Evolutionary conservation across 495 filamentous ascomycete genomes (phyloP).

Genomic region (Neurospora sp.): DNA sequence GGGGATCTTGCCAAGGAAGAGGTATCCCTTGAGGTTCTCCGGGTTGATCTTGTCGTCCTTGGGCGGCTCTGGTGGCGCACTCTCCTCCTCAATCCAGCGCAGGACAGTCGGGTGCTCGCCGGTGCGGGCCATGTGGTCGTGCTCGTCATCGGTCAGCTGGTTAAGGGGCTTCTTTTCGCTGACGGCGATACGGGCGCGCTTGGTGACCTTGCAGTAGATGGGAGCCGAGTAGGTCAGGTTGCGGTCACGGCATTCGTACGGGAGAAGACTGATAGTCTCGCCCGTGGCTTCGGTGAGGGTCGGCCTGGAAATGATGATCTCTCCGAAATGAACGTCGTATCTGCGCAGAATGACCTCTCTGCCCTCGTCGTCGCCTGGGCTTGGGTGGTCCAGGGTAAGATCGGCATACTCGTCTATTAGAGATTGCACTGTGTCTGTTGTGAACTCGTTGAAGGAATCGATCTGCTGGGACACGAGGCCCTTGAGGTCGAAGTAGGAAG

Average conservation of each 20-base stretch:
- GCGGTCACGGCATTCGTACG: conserved; percentile 86
- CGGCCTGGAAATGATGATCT: conserved; percentile 71
- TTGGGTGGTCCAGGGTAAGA: conserved; percentile 80
- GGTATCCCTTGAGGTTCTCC: conserved; percentile 32
- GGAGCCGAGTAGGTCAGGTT: conserved; percentile 93
- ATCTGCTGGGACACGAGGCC: conserved; percentile 96
- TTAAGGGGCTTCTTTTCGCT: conserved; percentile 57
- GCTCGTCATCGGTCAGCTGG: conserved; percentile 52
- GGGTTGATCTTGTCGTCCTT: not conserved
- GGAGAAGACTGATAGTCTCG: conserved; percentile 65
- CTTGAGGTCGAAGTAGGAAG: conserved; percentile 89
- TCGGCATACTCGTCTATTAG: conserved; percentile 80
- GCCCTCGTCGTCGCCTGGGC: conserved; percentile 57
- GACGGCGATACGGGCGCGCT: conserved; percentile 67
- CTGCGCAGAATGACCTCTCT: conserved; percentile 71
- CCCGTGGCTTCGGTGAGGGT: conserved; percentile 89
- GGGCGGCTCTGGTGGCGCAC: conserved; percentile 18
- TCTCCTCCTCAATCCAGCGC: conserved; percentile 47
- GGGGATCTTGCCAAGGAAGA: conserved; percentile 88
- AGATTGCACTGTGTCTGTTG: conserved; percentile 82
- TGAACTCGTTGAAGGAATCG: conserved; percentile 97
- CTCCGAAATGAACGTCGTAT: conserved; percentile 88
- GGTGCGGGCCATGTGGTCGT: conserved; percentile 33
- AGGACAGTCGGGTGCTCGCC: conserved; percentile 43
- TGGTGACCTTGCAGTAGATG: conserved; percentile 74